Conservation (phyloP, 495 filamentous ascomycete genomes). For the Hapsidospora chrysogenum region DNA sequence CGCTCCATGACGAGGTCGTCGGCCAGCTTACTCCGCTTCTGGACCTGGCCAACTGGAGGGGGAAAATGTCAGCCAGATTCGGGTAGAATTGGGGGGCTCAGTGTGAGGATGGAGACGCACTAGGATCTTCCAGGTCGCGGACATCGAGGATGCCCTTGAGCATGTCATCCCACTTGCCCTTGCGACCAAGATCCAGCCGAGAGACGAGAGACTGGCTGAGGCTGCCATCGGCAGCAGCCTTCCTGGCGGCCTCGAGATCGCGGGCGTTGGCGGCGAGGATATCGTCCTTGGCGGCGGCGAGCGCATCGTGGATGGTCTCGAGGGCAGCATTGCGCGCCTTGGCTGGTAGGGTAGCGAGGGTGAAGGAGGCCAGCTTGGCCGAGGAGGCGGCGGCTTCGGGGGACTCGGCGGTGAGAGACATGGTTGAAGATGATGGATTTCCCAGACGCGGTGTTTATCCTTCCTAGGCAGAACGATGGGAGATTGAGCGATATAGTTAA, state of each 20-base stretch:
- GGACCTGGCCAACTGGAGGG: conserved; percentile 61
- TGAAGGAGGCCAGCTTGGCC: conserved; percentile 54
- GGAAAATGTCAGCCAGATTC: conserved; percentile 2
- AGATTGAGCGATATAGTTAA: too few species aligned
- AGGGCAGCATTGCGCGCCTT: conserved; percentile 66
- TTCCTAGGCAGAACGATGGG: too few species aligned
- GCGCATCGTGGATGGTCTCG: conserved; percentile 58
- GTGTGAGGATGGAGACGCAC: conserved; percentile 42
- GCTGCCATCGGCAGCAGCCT: conserved; percentile 53
- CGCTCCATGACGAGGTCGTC: conserved; percentile 71
- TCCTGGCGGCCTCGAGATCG: conserved; percentile 58
- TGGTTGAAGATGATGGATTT: conserved; percentile 17
- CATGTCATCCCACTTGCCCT: conserved; percentile 96
- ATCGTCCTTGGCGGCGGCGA: conserved; percentile 45
- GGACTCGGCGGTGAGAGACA: conserved; percentile 63
- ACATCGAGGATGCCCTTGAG: conserved; percentile 89
- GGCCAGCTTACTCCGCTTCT: conserved; percentile 72
- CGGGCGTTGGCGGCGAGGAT: conserved; percentile 76
- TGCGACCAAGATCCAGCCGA: conserved; percentile 65
- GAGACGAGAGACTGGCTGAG: conserved; percentile 81
- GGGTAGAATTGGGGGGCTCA: not conserved
- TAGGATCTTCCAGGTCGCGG: conserved; percentile 68
- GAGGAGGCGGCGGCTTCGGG: conserved; percentile 48
- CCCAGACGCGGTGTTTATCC: too few species aligned
- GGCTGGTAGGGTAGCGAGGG: conserved; percentile 46